Evolutionary conservation across 768 basidiomycete genomes (phyloP).

Genomic region (Boletus vermiculosoides): DNA sequence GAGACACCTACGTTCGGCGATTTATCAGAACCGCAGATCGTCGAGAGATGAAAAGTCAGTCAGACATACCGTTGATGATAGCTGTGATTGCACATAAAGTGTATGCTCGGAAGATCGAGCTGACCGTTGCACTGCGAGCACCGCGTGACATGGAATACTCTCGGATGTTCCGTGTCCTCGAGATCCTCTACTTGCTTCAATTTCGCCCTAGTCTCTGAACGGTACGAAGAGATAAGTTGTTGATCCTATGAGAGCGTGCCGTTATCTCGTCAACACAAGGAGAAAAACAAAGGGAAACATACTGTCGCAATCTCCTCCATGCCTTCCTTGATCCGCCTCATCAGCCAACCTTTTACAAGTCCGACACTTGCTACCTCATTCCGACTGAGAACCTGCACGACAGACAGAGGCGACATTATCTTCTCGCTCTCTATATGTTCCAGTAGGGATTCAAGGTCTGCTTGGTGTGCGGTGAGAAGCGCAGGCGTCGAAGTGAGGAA

Average conservation of each 20-base stretch:
- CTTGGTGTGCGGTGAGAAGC: constrained; percentile 66
- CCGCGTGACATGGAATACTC: constrained; percentile 91
- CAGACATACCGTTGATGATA: constrained; percentile 77
- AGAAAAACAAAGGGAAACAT: constrained; percentile 27
- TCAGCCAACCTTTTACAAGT: constrained; percentile 88
- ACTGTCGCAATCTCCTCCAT: constrained; percentile 80
- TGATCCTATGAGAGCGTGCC: constrained; percentile 58
- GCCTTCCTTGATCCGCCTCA: constrained; percentile 70
- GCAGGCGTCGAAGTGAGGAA: constrained; percentile 84
- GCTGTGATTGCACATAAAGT: constrained; percentile 98
- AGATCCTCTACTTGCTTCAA: constrained; percentile 80
- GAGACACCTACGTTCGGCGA: constrained; percentile 59
- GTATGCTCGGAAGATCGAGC: constrained; percentile 88
- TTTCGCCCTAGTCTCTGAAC: constrained; percentile 77
- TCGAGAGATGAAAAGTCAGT: neutral
- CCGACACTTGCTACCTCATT: constrained; percentile 92
- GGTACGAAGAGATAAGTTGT: constrained; percentile 83
- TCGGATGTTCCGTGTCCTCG: constrained; percentile 71
- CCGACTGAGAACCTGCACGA: constrained; percentile 84
- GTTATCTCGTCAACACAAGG: neutral
- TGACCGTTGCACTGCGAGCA: constrained; percentile 89
- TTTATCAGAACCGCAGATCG: neutral
- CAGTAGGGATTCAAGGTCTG: constrained; percentile 69
- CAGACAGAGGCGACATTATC: constrained; percentile 86
- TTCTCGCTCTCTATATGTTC: constrained; percentile 75